Conservation (phyloP, 805 yeast species). For the Ogataea methanolica region DNA sequence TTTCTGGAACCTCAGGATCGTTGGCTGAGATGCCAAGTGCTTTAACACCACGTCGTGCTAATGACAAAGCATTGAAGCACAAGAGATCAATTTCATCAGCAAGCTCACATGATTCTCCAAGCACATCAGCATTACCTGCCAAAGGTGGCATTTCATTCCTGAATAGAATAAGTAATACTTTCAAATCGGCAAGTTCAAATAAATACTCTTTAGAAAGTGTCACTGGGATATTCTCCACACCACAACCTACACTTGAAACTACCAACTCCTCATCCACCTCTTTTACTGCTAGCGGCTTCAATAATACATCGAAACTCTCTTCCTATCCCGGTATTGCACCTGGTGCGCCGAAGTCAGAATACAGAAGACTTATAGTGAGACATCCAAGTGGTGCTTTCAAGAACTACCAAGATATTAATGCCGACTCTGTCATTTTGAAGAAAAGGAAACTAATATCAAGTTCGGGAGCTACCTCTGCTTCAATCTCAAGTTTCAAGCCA, state of each 20-base stretch:
- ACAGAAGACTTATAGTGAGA: slow-evolving; percentile 23
- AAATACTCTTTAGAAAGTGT: slow-evolving; percentile 22
- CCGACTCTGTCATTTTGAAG: slow-evolving; percentile 25
- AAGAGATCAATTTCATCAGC: slow-evolving; percentile 20
- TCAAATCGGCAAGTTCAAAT: slow-evolving; percentile 14
- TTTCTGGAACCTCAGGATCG: slow-evolving; percentile 9
- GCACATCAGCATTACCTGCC: not conserved
- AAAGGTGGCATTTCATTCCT: slow-evolving; percentile 11
- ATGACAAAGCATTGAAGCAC: slow-evolving; percentile 14
- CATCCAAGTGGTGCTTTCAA: slow-evolving; percentile 22
- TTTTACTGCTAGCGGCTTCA: not conserved
- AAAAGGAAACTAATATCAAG: slow-evolving; percentile 3
- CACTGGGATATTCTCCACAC: slow-evolving; percentile 28
- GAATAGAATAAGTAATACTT: slow-evolving; percentile 17
- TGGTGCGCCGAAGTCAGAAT: slow-evolving; percentile 18
- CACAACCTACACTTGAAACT: slow-evolving; percentile 1
- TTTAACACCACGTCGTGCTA: slow-evolving; percentile 17
- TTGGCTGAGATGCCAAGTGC: slow-evolving; percentile 28
- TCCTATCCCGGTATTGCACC: not conserved
- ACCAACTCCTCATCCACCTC: not conserved
- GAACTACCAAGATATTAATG: slow-evolving; percentile 27
- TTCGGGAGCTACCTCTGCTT: not conserved
- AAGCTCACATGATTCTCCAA: slow-evolving; percentile 7
- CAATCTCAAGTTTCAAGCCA: slow-evolving; percentile 10
- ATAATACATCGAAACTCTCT: too few species aligned